phyloP scores from a whole-genome alignment of 2,329 filamentous ascomycete genomes.

The Sporothrix protearum region DNA sequence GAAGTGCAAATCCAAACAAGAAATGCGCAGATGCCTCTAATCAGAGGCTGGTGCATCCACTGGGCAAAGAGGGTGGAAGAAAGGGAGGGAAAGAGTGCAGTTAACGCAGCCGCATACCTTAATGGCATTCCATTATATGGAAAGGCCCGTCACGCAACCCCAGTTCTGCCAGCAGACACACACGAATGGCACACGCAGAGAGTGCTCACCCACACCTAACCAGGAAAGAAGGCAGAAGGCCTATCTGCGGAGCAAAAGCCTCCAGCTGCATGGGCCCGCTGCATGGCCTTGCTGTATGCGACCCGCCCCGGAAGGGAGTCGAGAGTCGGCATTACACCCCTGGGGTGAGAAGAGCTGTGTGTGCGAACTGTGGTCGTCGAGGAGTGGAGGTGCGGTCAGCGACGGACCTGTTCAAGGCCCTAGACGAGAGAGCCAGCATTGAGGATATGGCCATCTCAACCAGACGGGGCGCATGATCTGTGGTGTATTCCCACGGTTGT shows the following conservation, averaged over 20 bases:
- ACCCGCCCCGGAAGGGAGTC: neutral
- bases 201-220: neutral
- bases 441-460: neutral
- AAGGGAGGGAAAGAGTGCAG: neutral
- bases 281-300: neutral
- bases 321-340: neutral
- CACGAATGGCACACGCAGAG: neutral
- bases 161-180: conserved; percentile 17
- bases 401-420: neutral
- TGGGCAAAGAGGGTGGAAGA: neutral
- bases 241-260: neutral
- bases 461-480: neutral
- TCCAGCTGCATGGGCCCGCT: conserved; percentile 4
- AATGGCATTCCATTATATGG: neutral
- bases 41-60: neutral
- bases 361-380: neutral
- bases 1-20: neutral
- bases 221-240: neutral
- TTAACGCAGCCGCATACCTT: neutral
- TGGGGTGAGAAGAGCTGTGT: neutral
- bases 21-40: neutral
- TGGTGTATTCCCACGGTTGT: neutral
- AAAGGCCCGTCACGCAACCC: conserved; percentile 9
- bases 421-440: neutral
- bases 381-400: neutral